phyloP scores from a whole-genome alignment of 116 monocot genomes.

The Posidonia oceanica region DNA sequence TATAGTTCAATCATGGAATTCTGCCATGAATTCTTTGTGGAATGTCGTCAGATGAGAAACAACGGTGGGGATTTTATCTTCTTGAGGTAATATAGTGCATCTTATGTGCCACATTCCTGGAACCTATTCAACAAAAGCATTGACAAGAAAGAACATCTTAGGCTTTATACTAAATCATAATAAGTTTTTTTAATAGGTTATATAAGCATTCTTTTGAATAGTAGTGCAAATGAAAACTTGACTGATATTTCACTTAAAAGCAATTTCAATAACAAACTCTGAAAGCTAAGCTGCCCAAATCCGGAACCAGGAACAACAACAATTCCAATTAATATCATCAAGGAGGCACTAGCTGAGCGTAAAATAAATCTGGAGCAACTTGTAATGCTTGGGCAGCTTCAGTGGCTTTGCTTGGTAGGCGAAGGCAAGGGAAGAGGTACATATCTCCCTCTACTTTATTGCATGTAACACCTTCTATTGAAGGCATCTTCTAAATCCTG shows the following conservation, averaged over 20 bases:
- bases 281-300: conserved; percentile 57
- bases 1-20: conserved; percentile 42
- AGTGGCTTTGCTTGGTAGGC: conserved; percentile 60
- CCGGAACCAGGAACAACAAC: conserved; percentile 93
- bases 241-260: too few species aligned
- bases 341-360: conserved; percentile 69
- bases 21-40: conserved; percentile 76
- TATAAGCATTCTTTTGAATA: neutral
- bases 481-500: conserved; percentile 82
- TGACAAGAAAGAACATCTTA: too few species aligned
- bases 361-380: conserved; percentile 49
- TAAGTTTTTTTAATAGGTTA: neutral
- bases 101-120: conserved; percentile 96
- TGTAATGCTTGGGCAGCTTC: conserved; percentile 63
- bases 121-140: conserved; percentile 26
- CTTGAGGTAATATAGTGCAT: conserved; percentile 90
- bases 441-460: conserved; percentile 92
- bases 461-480: conserved; percentile 94
- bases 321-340: conserved; percentile 75
- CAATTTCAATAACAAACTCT: too few species aligned
- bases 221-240: neutral
- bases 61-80: conserved; percentile 85
- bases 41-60: conserved; percentile 65
- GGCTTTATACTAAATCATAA: neutral
- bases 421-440: conserved; percentile 84